Base-by-base conservation (phyloP, 2,329 filamentous ascomycete species). In the Aspergillus cejpii region DNA sequence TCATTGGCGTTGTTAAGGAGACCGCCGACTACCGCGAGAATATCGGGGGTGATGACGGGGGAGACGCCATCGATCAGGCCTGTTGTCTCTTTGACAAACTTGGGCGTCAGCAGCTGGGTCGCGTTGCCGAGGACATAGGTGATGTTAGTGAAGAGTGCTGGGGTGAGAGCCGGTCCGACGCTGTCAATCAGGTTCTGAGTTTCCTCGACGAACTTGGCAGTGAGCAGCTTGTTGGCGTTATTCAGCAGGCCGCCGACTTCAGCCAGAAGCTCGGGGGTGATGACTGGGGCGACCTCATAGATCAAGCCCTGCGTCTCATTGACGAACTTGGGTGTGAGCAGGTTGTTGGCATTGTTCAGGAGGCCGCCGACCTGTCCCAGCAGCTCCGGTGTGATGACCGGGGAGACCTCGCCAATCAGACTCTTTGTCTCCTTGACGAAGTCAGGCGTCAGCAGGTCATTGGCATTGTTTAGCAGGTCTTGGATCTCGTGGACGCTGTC, bases 81-180 rank as follows among this genome's bases (percentile, higher is more conserved):
- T 10, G 49, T 50, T 2, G 62, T 65, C 15, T 61, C 59, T 15
- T 50, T 45, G 37, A 65, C 59, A 37, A 65, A 65, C 31, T 50
- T 48, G 24, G 62, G 55, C 1, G 59, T 62, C 33, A 65, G 50
- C 15, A 65, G 48, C 5, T 21, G 40, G 14, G 60, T 61, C 6
- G 58, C 62, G 39, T 65, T 65, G 31, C 54, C 57, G 15, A 65
- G 49, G 23, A 65, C 51, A 44, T 52, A 56, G 24, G 51, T 51
- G 34, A 65, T 48, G 31, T 60, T 57, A 36, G 53, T 45, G 27
- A 65, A 57, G 8, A 63, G 53, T 45, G 59, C 47, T 47, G 55
- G 53, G 40, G 58, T 53, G 51, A 64, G 41, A 17, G 44, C 49
- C 14, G 54, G 55, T 19, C 52, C 47, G 39, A 58, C 54, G 27